Evolutionary conservation across 495 filamentous ascomycete species (phyloP), one percentile per base, ranked within the genome.

Genomic region (Aspergillus conjunctus): DNA sequence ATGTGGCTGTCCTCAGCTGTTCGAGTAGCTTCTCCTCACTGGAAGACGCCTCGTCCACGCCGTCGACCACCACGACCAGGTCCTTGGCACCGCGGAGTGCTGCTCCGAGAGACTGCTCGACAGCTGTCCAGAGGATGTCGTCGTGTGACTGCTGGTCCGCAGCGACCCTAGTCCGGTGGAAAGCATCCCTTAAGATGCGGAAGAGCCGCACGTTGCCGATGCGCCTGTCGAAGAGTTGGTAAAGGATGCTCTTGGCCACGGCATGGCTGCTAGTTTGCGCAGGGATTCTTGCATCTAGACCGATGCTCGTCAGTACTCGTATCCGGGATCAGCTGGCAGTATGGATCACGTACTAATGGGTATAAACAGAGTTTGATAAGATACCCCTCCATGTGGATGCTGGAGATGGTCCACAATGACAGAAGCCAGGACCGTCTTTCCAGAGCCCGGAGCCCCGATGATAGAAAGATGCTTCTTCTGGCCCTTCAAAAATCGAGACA

Each of bases 391-490:
- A 54, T 76, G 72, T 17, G 70, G 67, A 39, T 76, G 72, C 52
- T 77, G 75, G 22, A 77, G 62, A 60, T 76, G 73, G 44, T 78
- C 70, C 20, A 74, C 64, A 46, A 78, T 70, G 21, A 77, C 71
- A 0, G 74, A 77, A n/a, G 74, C 70, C 4, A 75, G 59, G 7
- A 78, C 73, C 3, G 74, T 76, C 63, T 77, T 78, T 44, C 74
- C 74, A 8, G 74, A 74, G 15, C 74, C 74, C 21, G 73, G 68
- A 12, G 69, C 64, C 1, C 74, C 74, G 49, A 63, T 66, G 26
- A 77, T 70, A 15, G 68, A 66, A 15, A 77, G 61, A 31, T 66
- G 60, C 51, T 58, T 65, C 6, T 66, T 60, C 17, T 68, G 33
- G 11, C 65, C 70, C 56, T 75, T 77, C n/a, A 77, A 51, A 55